Percentiles rank a stretch among this genome's conserved stretches.
These are phyloP conservation scores for Giardia duodenalis DNA, from an alignment of 208 protist genomes.

Conservation along the genomic window DNA sequence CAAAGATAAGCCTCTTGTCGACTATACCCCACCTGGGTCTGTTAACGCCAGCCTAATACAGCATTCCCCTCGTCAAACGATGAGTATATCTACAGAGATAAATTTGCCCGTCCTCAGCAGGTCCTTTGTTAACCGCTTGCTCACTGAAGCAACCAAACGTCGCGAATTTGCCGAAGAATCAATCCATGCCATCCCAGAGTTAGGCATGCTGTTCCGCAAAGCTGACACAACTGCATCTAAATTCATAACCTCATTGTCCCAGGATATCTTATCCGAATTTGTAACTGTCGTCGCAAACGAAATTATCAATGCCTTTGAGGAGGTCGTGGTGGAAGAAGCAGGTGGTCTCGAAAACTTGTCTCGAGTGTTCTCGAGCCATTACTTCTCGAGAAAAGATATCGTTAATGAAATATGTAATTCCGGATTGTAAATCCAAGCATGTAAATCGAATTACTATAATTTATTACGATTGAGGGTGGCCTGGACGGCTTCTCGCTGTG, in stretches of 20 bases:
- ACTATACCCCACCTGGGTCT: neutral
- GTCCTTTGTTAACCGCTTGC: neutral
- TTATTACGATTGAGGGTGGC: neutral
- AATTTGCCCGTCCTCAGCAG: neutral
- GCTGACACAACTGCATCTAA: neutral
- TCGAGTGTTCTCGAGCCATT: neutral
- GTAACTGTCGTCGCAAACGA: neutral
- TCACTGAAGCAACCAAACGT: neutral
- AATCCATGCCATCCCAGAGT: neutral
- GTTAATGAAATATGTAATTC: too few relatives aligned
- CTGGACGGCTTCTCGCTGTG: neutral
- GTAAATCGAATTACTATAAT: neutral
- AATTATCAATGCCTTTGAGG: neutral
- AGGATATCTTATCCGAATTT: neutral
- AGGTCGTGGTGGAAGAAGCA: neutral
- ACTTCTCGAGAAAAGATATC: neutral
- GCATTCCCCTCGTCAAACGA: neutral
- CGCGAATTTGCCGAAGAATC: neutral
- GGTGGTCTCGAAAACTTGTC: neutral
- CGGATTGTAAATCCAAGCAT: too few relatives aligned
- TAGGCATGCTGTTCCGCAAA: neutral
- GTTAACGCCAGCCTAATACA: neutral
- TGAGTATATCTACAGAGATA: neutral
- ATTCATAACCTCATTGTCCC: neutral
- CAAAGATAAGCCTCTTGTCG: neutral